Percentiles rank a stretch among this genome's conserved stretches.
phyloP scores from a whole-genome alignment of 1,284 basidiomycete genomes.

The Porodaedalea pini region DNA sequence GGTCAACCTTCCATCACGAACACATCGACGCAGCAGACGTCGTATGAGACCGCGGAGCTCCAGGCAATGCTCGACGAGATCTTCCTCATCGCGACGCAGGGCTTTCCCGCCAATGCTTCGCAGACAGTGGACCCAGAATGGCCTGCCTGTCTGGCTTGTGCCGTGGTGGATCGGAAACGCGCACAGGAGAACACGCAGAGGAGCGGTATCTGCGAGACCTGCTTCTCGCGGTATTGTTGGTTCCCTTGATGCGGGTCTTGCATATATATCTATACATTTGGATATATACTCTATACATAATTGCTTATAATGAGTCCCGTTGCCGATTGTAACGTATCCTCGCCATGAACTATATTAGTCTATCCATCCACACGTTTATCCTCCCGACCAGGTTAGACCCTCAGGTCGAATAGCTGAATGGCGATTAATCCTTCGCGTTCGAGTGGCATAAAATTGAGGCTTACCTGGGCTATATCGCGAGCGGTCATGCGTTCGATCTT shows the following conservation, averaged over 20 bases:
- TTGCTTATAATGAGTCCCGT: too few relatives aligned
- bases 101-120: slow-evolving; percentile 26
- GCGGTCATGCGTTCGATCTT: slow-evolving; percentile 32
- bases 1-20: slow-evolving; percentile 41
- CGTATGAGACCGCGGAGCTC: slow-evolving; percentile 32
- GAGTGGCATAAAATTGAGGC: background rate
- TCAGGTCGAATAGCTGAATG: background rate
- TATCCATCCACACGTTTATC: background rate
- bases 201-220: slow-evolving; percentile 11
- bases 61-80: slow-evolving; percentile 41
- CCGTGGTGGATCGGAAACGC: slow-evolving; percentile 14
- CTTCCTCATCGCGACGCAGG: slow-evolving; percentile 40
- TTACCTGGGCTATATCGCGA: slow-evolving; percentile 21
- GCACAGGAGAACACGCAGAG: background rate
- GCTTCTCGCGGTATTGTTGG: slow-evolving; percentile 17
- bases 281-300: background rate
- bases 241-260: background rate
- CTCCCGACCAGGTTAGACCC: too few relatives aligned
- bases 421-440: background rate
- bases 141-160: slow-evolving; percentile 29
- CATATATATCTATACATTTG: background rate
- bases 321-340: too few relatives aligned
- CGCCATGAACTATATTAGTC: too few relatives aligned
- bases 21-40: slow-evolving; percentile 34
- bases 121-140: slow-evolving; percentile 35